These are phyloP conservation scores for Casuarina equisetifolia DNA, from an alignment of 306 rosid species.

Conservation along the genomic window DNA sequence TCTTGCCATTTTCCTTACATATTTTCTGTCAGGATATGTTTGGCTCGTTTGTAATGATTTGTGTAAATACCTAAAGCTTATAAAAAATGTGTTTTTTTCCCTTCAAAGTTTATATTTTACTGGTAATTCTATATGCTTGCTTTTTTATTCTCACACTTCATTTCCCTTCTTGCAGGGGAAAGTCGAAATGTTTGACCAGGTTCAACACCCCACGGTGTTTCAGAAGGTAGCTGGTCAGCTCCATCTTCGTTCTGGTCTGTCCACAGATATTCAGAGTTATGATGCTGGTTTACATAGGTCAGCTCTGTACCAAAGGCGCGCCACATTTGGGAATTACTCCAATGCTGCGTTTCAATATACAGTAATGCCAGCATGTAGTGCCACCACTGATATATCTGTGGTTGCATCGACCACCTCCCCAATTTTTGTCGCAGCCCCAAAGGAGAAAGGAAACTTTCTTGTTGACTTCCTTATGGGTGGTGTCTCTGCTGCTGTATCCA, in stretches of 20 bases:
- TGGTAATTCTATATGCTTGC: no score
- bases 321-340: constrained; percentile 54
- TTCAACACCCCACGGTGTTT: constrained; percentile 69
- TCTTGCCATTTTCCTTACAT: background rate
- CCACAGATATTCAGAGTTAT: constrained; percentile 37
- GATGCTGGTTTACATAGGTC: constrained; percentile 47
- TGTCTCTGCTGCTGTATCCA: constrained; percentile 93
- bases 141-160: no score
- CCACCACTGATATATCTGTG: constrained; percentile 17
- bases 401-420: constrained; percentile 22
- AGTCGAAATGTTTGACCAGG: constrained; percentile 71
- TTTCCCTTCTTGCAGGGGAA: constrained; percentile 31
- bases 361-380: constrained; percentile 46
- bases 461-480: constrained; percentile 93
- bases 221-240: constrained; percentile 78
- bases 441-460: constrained; percentile 66
- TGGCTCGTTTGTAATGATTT: background rate
- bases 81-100: no score
- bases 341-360: constrained; percentile 65
- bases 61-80: no score
- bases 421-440: constrained; percentile 73
- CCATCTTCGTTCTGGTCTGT: constrained; percentile 49
- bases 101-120: no score
- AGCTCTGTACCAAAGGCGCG: constrained; percentile 56
- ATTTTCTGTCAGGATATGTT: background rate